A percentile compares a stretch with the other conserved stretches of the same genome.
Evolutionary conservation across 169 alveolate species (phyloP).

Genomic region (Condylostoma magnum): DNA sequence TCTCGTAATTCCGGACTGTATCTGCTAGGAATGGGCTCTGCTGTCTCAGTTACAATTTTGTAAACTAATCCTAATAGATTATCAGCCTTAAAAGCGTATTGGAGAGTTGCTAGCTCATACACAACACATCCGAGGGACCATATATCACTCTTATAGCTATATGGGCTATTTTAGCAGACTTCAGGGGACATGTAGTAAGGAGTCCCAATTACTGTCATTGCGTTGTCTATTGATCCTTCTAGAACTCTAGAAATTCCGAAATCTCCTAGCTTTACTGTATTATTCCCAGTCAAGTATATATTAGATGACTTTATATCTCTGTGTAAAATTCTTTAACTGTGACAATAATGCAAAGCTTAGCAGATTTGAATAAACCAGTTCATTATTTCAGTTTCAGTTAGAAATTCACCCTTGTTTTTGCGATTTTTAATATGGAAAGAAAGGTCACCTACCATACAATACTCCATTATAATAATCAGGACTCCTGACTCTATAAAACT

Average conservation of each 20-base stretch:
- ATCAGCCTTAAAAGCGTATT: constrained; percentile 88
- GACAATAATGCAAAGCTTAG: constrained; percentile 82
- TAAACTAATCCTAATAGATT: constrained; percentile 75
- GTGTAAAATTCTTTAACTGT: constrained; percentile 82
- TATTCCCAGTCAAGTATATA: constrained; percentile 80
- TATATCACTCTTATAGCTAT: constrained; percentile 89
- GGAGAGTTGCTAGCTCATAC: constrained; percentile 87
- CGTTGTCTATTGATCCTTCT: constrained; percentile 78
- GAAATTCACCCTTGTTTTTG: constrained; percentile 61
- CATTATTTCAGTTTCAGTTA: constrained; percentile 81
- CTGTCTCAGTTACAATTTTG: constrained; percentile 76
- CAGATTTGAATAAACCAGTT: constrained; percentile 85
- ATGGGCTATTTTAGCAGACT: constrained; percentile 87
- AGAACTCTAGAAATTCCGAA: constrained; percentile 90
- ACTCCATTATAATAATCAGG: constrained; percentile 79
- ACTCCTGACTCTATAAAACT: constrained; percentile 71
- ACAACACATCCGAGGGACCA: constrained; percentile 95
- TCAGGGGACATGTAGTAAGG: constrained; percentile 91
- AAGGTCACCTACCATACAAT: constrained; percentile 85
- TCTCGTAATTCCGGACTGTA: constrained; percentile 64
- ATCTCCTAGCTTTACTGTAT: constrained; percentile 87
- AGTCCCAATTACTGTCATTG: constrained; percentile 88
- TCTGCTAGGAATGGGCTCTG: constrained; percentile 65
- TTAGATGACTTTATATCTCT: constrained; percentile 89
- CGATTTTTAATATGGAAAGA: constrained; percentile 69